Base-by-base conservation (phyloP, 805 yeast genomes). In the Metschnikowia vanudenii region DNA sequence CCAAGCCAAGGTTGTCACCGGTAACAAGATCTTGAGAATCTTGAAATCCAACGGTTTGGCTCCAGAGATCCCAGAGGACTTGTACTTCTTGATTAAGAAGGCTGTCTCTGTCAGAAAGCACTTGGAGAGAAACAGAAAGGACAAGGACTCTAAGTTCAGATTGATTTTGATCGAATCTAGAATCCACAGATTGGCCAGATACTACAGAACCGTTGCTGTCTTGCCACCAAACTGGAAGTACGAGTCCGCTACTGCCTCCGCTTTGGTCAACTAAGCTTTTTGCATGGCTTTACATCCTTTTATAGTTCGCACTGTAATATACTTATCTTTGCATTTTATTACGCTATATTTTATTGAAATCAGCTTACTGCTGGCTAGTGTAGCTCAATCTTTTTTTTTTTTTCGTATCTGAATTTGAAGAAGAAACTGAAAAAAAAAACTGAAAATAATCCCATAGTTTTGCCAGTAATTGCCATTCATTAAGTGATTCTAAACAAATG, bases 201-300 rank as follows among this genome's bases (percentile, higher is more conserved):
- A 94, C 95, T 94, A 94, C 97, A 92, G 97, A 89, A 88, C 97
- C 68, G 96, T 89, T 68, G 82, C 96, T 71, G 98, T 94, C 69
- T 85, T 94, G 73, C 99, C 99, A 68, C 98, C 99, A 75, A 91
- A 87, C 94, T 94, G 99, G 99, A 94, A 94, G 83, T 94, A 88
- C 96, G 99, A 94, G 84, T 92, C 99, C 65, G 96, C 99, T 74
- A 94, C 99, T 73, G 99, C 99, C 73, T 94, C 99, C 69, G 96
- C 99, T 78, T 85, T 94, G 79, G 99, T 94, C 72, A 92, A 92
- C 88, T 94, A 90, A 79, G 71, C 68, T 67, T 52, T 57, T 58
- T 52, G 54, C 54, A 47, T 43, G 31, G 22, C 43, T 39, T 32
- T 17, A 17, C 20, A 7, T 17, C 32, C 28, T 28, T 41, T 46